phyloP scores from a whole-genome alignment of 768 basidiomycete species.

The Mycena indigotica region DNA sequence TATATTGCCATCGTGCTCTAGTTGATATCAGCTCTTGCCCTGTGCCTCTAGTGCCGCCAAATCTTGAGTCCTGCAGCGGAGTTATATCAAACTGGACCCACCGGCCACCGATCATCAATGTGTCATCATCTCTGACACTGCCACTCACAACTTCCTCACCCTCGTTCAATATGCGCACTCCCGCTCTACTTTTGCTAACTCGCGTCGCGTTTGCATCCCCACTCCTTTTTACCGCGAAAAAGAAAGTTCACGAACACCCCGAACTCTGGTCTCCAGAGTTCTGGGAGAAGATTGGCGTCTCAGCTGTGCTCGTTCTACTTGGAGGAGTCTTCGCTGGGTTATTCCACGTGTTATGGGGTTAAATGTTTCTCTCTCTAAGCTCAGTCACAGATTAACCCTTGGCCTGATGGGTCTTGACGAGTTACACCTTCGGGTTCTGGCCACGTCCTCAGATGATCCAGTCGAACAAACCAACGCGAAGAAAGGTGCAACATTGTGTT shows the following conservation, averaged over 20 bases:
- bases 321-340: slow-evolving; percentile 95
- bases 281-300: slow-evolving; percentile 71
- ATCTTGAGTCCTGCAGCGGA: too few species aligned
- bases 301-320: slow-evolving; percentile 68
- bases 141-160: background rate
- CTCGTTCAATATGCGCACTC: background rate
- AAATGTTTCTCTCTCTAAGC: background rate
- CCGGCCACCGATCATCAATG: too few species aligned
- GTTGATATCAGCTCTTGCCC: too few species aligned
- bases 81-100: too few species aligned
- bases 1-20: too few species aligned
- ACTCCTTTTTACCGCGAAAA: background rate
- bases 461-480: slow-evolving; percentile 69
- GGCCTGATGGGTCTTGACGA: slow-evolving; percentile 95
- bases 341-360: background rate
- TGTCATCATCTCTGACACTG: too few species aligned
- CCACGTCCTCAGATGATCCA: slow-evolving; percentile 74
- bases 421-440: slow-evolving; percentile 83
- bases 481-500: slow-evolving; percentile 48
- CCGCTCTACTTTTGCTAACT: background rate
- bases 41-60: too few species aligned
- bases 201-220: background rate
- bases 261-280: slow-evolving; percentile 40
- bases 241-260: background rate
- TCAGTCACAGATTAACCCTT: slow-evolving; percentile 66